Evolutionary conservation across 2,329 filamentous ascomycete genomes (phyloP), one percentile per base, ranked within the genome.

Genomic region (Aspergillus ibericus): DNA sequence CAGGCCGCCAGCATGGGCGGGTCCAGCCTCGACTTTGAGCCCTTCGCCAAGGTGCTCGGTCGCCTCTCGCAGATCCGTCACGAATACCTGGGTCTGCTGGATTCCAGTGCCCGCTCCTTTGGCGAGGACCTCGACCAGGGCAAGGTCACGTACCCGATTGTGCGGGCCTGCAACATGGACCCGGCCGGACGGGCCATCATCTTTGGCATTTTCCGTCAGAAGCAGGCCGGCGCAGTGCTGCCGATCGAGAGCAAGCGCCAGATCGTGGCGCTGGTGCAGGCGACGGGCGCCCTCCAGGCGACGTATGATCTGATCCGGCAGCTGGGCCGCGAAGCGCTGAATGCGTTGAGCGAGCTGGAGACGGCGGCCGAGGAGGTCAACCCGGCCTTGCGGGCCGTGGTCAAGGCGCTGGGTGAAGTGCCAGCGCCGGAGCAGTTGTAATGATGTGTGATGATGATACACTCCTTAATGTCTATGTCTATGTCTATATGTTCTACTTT

Each of bases 101-200:
- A 20, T 4, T n/a, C 44, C 9, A 47, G 44, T 29, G 35, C 44
- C 12, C 50, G 47, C 58, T 73, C 76, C 1, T 74, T 75, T 49
- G 72, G 69, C 55, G 75, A 77, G 53, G 76, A 78, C 55, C 56
- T 79, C 0, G 74, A 75, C 51, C 75, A 78, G 56, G 76, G 75
- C 2, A 78, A 80, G 62, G 69, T 68, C 58, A 74, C 72, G 0
- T 68, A 76, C 9, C 67, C 72, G 1, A 57, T 79, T 5, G 69
- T 77, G 18, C 55, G 67, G 40, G 55, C 53, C 59, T 56, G 55
- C 52, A 48, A 54, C 35, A 1, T 54, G 9, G 55, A 58, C 38
- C 38, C 59, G 15, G 29, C 35, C 7, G 47, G 50, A 20, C 53
- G 46, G 49, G 40, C 22, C 18, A 34, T 61, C 29, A 61, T 63